These are phyloP conservation scores for Zygosaccharomyces gambellarensis DNA, from an alignment of 805 yeast genomes.

Conservation along the genomic window DNA sequence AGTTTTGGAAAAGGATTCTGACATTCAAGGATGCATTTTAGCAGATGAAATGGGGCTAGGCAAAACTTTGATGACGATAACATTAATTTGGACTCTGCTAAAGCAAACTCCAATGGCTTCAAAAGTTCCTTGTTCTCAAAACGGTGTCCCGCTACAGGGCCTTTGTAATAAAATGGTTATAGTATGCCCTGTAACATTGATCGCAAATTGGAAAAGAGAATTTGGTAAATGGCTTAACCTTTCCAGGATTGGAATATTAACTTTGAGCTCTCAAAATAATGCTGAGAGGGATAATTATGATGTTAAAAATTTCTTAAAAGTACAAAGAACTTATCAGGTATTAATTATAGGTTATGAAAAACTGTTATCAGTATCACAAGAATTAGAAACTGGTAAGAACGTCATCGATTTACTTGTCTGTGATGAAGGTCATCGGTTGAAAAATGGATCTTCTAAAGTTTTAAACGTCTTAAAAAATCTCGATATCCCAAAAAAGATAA, in stretches of 20 bases:
- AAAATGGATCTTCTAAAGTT: conserved; percentile 67
- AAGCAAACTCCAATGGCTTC: conserved; percentile 53
- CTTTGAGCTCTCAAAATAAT: conserved; percentile 47
- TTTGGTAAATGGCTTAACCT: conserved; percentile 82
- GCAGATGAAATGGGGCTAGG: conserved; percentile 99
- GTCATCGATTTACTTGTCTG: conserved; percentile 71
- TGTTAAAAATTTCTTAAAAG: conserved; percentile 55
- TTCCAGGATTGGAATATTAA: conserved; percentile 60
- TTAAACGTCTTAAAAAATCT: conserved; percentile 56
- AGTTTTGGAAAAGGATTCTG: conserved; percentile 24
- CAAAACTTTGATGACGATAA: conserved; percentile 78
- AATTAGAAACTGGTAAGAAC: conserved; percentile 40
- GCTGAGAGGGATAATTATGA: conserved; percentile 52
- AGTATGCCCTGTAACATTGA: conserved; percentile 87
- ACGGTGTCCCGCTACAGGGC: conserved; percentile 33
- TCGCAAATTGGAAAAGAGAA: conserved; percentile 83
- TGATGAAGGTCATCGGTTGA: conserved; percentile 93
- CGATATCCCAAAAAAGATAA: conserved; percentile 50
- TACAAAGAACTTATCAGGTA: conserved; percentile 69
- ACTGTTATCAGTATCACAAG: conserved; percentile 49
- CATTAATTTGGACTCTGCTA: conserved; percentile 77
- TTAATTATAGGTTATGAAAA: conserved; percentile 86
- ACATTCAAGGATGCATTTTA: conserved; percentile 62
- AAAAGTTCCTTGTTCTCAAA: conserved; percentile 33
- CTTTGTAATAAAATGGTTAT: conserved; percentile 58